Evolutionary conservation across 495 filamentous ascomycete species (phyloP), one percentile per base, ranked within the genome.

Genomic region (Glutinoglossum americanum): DNA sequence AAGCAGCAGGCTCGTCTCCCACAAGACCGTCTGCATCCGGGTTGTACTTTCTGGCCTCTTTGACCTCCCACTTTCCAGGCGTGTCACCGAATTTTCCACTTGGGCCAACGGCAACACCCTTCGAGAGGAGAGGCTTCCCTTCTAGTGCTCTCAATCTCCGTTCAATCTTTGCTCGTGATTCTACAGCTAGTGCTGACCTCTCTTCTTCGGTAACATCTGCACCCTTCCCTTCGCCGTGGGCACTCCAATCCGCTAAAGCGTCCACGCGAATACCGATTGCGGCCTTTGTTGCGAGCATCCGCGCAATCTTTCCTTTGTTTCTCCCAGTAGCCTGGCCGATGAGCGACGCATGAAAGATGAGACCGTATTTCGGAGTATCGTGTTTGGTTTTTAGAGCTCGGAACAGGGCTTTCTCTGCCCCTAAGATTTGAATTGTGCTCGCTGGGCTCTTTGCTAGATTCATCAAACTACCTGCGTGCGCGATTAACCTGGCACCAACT

Each of bases 301-400:
- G 83, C 15, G 92, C 92, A 66, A 99, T 94, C 75, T 99, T 99
- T 62, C 92, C 92, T 82, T 99, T 99, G 73, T 97, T 97, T 72
- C 83, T 85, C 61, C 93, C 92, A 27, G 85, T 90, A 26, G 93
- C 90, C 72, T 99, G 92, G 48, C 92, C 92, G 53, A 99, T 86
- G 32, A 99, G 75, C 27, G 89, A 95, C 21, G 92, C 89, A 70
- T 99, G 93, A 73, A 96, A 99, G 69, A 97, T 94, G 62, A 98
- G 79, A 75, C 92, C 92, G 64, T 99, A 99, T 73, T 99, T 99
- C 62, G 92, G 92, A 13, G 92, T 99, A 65, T 97, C 87, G 68
- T 97, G 92, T 75, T 99, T 99, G 19, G 93, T 99, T 76, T 99
- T 99, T 59, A 99, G 73, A 21, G 92, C 92, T 61, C 92, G 80